Evolutionary conservation across 2,329 filamentous ascomycete species (phyloP), one percentile per base, ranked within the genome.

Genomic region (Paraphaeosphaeria sporulosa): DNA sequence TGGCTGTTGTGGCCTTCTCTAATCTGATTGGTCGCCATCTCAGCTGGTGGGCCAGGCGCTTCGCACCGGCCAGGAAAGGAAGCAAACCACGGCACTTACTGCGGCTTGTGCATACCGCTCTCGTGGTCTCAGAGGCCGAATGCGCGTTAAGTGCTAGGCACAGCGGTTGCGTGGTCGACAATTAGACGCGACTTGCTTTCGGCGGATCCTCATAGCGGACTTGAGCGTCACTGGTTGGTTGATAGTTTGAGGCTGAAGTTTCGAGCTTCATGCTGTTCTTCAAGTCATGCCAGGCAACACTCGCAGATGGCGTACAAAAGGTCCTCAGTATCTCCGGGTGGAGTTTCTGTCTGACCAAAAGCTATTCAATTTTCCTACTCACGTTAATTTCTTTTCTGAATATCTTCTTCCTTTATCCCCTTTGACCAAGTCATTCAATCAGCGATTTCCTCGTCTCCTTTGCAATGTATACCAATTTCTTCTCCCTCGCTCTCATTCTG

Each of bases 381-480:
- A 40, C 15, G 7, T 40, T 40, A 6, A 9, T 40, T 40, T 15
- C 17, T 19, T n/a, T 40, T 40, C 17, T 17, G 7, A 6, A 7
- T n/a, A 23, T 58, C 36, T 25, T 21, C 27, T 38, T 40, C 4
- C 17, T 30, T 40, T 25, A 25, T 27, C 25, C 6, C n/a, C 36
- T 17, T 51, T n/a, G 44, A 27, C 46, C 25, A 13, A 32, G 17
- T n/a, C 21, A 15, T 52, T 17, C 13, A 13, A 46, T 17, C 40
- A 12, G 10, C 8, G 8, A 21, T 43, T 21, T 21, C 17, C 21
- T 44, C 12, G 6, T 44, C 19, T 23, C 7, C 1, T 40, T 44
- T 47, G 75, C 51, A 17, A 76, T 79, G 72, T 65, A 73, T 56
- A 64, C 70, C 55, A 71, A 71, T 46, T 23, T 62, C 25, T 19